A percentile compares a stretch with the other conserved stretches of the same genome.
These are phyloP conservation scores for Warburgia ugandensis DNA, from an alignment of 164 flowering plant species.

Conservation along the genomic window DNA sequence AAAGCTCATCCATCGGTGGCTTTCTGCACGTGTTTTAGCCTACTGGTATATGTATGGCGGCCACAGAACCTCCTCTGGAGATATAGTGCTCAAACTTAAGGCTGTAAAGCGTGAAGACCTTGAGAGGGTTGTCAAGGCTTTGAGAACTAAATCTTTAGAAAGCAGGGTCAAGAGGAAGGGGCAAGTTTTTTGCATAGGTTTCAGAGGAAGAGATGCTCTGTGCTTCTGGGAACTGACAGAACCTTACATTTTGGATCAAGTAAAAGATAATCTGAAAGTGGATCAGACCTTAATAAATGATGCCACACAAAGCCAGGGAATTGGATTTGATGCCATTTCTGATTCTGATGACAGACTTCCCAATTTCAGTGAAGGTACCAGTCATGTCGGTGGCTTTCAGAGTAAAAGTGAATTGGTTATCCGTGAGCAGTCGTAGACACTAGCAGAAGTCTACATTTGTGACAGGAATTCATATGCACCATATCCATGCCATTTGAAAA, in stretches of 20 bases:
- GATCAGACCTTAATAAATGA: no score
- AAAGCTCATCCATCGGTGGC: conserved; percentile 83
- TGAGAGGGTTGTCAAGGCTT: conserved; percentile 41
- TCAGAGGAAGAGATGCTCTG: conserved; percentile 50
- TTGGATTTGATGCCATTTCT: no score
- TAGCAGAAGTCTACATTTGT: no score
- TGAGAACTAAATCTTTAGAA: conserved; percentile 56
- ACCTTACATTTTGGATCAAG: conserved; percentile 54
- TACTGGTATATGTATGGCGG: conserved; percentile 97
- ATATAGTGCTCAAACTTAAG: conserved; percentile 65
- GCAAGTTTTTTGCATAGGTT: conserved; percentile 75
- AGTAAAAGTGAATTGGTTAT: no score
- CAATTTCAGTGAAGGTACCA: no score
- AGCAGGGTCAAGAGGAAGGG: conserved; percentile 72
- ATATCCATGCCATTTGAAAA: no score
- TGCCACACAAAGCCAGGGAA: no score
- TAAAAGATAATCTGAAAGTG: conserved; percentile 34
- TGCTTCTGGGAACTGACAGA: conserved; percentile 75
- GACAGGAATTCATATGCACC: no score
- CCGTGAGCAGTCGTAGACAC: no score
- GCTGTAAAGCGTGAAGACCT: conserved; percentile 52
- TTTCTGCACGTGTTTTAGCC: conserved; percentile 84
- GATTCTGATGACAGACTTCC: no score
- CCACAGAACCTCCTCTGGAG: conserved; percentile 62
- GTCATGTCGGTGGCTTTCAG: no score